Evolutionary conservation across 2,329 filamentous ascomycete species (phyloP).

Genomic region (Aspergillus niger): DNA sequence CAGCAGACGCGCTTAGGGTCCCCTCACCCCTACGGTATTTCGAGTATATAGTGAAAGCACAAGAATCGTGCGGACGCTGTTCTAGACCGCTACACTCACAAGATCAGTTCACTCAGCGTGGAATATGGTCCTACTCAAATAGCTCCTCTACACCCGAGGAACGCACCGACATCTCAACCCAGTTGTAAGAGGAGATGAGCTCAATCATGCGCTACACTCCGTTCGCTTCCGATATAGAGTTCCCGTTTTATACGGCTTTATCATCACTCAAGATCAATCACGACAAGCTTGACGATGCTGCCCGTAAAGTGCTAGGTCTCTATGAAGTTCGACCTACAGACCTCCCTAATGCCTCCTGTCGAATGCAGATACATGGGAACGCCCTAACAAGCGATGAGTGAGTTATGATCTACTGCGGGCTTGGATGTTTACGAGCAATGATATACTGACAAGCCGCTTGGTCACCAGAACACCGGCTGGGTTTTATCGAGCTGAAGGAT

Average conservation of each 20-base stretch:
- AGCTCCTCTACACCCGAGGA: background rate
- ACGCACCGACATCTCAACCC: background rate
- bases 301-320: conserved; percentile 79
- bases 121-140: background rate
- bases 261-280: conserved; percentile 92
- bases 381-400: conserved; percentile 83
- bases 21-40: background rate
- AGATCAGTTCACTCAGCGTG: background rate
- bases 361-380: conserved; percentile 86
- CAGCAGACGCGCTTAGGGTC: background rate
- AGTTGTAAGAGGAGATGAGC: background rate
- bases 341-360: conserved; percentile 73
- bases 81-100: background rate
- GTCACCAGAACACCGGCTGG: conserved; percentile 63
- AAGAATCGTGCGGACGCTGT: background rate
- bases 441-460: conserved; percentile 5
- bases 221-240: conserved; percentile 90
- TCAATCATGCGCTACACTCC: conserved; percentile 72
- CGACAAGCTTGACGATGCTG: conserved; percentile 94
- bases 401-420: conserved; percentile 38
- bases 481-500: conserved; percentile 82
- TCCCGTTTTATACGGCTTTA: conserved; percentile 92
- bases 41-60: background rate
- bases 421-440: background rate
- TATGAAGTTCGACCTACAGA: conserved; percentile 80